Evolutionary conservation across 345 rosid genomes (phyloP), one percentile per base, ranked within the genome.

Genomic region (Schrenkiella parvula): DNA sequence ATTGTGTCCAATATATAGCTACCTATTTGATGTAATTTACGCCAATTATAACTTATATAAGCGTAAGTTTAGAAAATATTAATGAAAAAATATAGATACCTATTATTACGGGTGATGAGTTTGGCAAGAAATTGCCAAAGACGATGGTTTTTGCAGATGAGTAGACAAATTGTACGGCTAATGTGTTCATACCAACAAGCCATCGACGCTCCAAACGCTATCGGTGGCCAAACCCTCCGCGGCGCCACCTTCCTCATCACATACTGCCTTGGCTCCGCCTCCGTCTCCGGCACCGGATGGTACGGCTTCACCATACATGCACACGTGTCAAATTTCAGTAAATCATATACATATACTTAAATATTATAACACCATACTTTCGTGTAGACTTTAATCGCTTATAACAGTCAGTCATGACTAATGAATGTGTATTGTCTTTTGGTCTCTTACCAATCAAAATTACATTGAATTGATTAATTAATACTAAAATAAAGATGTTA

Each of bases 101-200:
- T 91, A 92, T 91, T 88, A 83, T 91, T 89, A 80, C 91, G 82
- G 23, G 89, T 82, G 72, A 91, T 35, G 26, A 89, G 83, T 75
- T 84, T 88, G 82, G 88, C 74, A 9, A 95, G 82, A 67, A 85
- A 95, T 74, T 91, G 95, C 99, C 95, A 95, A 35, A 88, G 21
- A 50, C 99, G 88, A 66, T 95, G 99, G 70, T 95, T 79, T 82
- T 88, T 95, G 90, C 96, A 84, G 1, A 91, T 81, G 18, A 95
- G 83, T 67, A 95, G 81, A 84, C 96, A 95, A 59, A 89, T 70
- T 47, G 98, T 88, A 47, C 98, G 84, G 47, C 84, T 74, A 58
- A 95, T 80, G 79, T 95, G 99, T 83, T 95, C 99, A 44, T 95
- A 95, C 97, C 99, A 91, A 76, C 95, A 89, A 17, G 87, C 96